Evolutionary conservation across 2,329 filamentous ascomycete species (phyloP), one percentile per base, ranked within the genome.

Genomic region (Penicillium corylophilum): DNA sequence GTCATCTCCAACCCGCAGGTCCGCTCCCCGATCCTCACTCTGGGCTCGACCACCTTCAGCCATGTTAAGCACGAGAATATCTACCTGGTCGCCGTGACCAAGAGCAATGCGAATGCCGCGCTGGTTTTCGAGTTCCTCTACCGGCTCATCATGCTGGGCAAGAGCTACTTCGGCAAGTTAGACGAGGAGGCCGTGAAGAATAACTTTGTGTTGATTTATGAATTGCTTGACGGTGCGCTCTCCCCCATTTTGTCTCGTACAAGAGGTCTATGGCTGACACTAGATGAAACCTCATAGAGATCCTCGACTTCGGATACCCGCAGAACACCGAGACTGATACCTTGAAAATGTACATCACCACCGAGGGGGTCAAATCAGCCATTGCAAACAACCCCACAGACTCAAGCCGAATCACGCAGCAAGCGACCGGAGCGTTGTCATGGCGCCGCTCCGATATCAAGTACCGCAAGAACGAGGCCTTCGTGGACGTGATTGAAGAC

Each of bases 41-140:
- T 99, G 51, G 94, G 95, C 59, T 96, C 90, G 72, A 99, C 94
- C 50, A 99, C 95, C 42, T 99, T 99, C 75, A 96, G 91, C 79
- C 94, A 99, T 85, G 93, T 99, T 76, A 96, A 96, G 74, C 93
- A 96, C 77, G 94, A 99, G 72, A 99, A 99, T 73, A 96, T 99
- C 70, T 99, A 97, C 74, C 76, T 99, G 63, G 93, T 97, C 49
- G 94, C 93, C 16, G 89, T 99, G 64, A 97, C 92, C 52, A 99
- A 97, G 79, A 96, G 92, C 78, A 99, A 99, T 76, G 94, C 92
- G 77, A 99, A 99, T 82, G 92, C 92, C 12, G 95, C 95, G 38
- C 83, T 99, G 50, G 90, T 99, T 22, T 99, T 99, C 69, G 94
- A 99, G 77, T 99, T 99, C 70, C 79, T 99, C 56, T 97, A 97